Evolutionary conservation across 2,329 filamentous ascomycete genomes (phyloP).

Genomic region (Daldinia sp.): DNA sequence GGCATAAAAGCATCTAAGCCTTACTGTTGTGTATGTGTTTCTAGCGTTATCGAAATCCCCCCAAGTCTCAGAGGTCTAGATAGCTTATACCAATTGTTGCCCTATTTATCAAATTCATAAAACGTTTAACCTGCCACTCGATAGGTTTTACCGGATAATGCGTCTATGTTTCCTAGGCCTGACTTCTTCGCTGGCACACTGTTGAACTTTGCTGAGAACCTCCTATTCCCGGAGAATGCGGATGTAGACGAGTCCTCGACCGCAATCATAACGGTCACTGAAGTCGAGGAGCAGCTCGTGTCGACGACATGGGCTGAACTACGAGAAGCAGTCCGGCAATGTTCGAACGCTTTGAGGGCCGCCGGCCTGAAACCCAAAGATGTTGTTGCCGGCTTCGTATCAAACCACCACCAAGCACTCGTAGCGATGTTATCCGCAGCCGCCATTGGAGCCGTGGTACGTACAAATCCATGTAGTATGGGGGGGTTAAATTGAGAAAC

Average conservation of each 20-base stretch:
- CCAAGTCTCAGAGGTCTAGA: neutral
- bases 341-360: conserved; percentile 76
- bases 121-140: conserved; percentile 22
- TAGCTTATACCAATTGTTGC: neutral
- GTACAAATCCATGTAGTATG: neutral
- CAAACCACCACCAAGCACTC: conserved; percentile 88
- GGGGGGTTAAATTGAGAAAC: too few relatives aligned
- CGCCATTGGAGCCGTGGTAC: conserved; percentile 78
- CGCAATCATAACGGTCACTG: conserved; percentile 85
- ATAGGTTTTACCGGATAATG: conserved; percentile 75
- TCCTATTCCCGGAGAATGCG: conserved; percentile 79
- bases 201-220: conserved; percentile 95
- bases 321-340: conserved; percentile 80
- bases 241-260: conserved; percentile 68
- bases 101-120: neutral
- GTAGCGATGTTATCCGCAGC: conserved; percentile 89
- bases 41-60: neutral
- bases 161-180: conserved; percentile 86
- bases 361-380: conserved; percentile 69
- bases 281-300: conserved; percentile 70
- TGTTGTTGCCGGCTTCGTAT: conserved; percentile 80
- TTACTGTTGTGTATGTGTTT: conserved; percentile 68
- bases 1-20: conserved; percentile 76
- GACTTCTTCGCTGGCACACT: conserved; percentile 83
- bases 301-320: conserved; percentile 80